phyloP scores from a whole-genome alignment of 441 rosid species.

The Gossypium trilobum region DNA sequence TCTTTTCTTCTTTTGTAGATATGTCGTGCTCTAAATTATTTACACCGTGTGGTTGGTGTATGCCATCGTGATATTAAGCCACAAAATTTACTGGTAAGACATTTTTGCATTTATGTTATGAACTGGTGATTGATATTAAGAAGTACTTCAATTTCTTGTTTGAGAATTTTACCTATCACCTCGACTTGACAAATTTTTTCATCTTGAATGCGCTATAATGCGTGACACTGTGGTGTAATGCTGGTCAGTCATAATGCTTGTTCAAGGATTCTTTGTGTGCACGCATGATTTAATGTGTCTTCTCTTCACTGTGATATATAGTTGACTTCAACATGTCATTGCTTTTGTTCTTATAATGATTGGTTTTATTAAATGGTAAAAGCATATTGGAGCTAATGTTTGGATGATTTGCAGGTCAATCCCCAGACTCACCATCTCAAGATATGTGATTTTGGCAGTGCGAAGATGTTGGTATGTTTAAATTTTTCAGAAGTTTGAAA shows the following conservation, averaged over 20 bases:
- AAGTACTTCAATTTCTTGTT: not conserved
- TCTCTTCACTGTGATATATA: not conserved
- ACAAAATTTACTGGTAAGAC: conserved; percentile 64
- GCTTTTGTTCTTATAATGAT: not conserved
- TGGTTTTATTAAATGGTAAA: not conserved
- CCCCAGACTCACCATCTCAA: conserved; percentile 70
- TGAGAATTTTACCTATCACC: not conserved
- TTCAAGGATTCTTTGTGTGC: not conserved
- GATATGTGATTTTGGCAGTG: conserved; percentile 88
- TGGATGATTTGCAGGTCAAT: conserved; percentile 50
- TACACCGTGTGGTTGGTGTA: conserved; percentile 60
- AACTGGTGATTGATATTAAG: not conserved
- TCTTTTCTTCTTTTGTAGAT: conserved; percentile 34
- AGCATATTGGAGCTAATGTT: conserved; percentile 9
- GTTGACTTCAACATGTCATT: not conserved
- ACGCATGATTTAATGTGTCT: not conserved
- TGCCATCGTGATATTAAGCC: conserved; percentile 92
- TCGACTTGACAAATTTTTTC: not conserved
- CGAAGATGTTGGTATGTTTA: conserved; percentile 73
- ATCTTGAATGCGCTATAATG: not conserved
- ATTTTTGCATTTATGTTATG: conserved; percentile 9
- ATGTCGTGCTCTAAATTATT: conserved; percentile 66
- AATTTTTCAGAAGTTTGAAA: not conserved
- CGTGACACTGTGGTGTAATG: not conserved
- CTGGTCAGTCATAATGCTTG: not conserved